Percentiles rank a stretch among this genome's conserved stretches.
Conservation (phyloP, 306 rosid species). For the Hippophae gyantsensis region DNA sequence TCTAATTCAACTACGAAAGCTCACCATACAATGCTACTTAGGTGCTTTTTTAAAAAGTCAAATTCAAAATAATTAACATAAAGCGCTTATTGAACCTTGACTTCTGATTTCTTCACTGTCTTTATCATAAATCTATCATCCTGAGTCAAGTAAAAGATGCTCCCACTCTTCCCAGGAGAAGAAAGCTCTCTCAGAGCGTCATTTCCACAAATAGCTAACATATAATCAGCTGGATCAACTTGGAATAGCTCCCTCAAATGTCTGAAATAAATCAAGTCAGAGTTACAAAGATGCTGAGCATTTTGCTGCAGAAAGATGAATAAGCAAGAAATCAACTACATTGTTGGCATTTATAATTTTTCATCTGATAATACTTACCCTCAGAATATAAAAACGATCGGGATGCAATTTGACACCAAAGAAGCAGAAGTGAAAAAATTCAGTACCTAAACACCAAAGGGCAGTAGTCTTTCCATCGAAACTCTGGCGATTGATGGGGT, state of each 20-base stretch:
- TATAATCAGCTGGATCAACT: conserved; percentile 90
- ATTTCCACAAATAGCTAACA: conserved; percentile 87
- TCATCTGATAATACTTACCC: background rate
- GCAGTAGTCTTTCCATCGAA: conserved; percentile 97
- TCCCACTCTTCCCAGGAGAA: conserved; percentile 96
- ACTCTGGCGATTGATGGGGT: conserved; percentile 78
- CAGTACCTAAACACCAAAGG: conserved; percentile 88
- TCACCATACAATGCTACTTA: background rate
- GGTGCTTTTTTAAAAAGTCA: background rate
- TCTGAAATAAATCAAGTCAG: conserved; percentile 30
- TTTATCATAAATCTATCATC: conserved; percentile 94
- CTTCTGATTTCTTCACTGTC: conserved; percentile 92
- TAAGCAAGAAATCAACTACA: background rate
- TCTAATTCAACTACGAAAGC: background rate
- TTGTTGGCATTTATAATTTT: background rate
- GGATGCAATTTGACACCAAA: background rate
- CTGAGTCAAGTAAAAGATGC: conserved; percentile 84
- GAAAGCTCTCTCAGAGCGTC: conserved; percentile 92
- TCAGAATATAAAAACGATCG: background rate
- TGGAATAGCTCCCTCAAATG: conserved; percentile 75
- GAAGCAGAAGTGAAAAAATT: background rate
- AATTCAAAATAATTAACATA: background rate
- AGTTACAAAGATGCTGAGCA: conserved; percentile 1
- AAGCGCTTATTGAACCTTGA: conserved; percentile 50
- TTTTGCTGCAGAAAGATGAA: background rate